Base-by-base conservation (phyloP, 176 grass and related monocot species). In the Rhynchospora pubera region DNA sequence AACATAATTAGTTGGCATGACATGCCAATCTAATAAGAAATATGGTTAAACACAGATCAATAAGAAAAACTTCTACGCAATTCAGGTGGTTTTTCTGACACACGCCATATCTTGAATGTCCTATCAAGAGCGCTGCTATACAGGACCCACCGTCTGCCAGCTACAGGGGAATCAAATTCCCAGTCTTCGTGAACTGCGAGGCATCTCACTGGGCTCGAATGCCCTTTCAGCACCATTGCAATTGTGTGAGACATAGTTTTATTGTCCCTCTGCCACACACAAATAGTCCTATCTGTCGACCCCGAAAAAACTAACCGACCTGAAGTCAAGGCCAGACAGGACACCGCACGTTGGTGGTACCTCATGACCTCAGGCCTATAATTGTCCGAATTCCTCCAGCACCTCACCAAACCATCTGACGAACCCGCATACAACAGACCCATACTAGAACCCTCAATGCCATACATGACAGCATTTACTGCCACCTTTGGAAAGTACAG, bases 101-200 rank as follows among this genome's bases (percentile, higher is more conserved):
- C 60, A 5, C 83, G 64, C 89, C 91, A 94, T 46, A 94, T 83
- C 71, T 89, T 91, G 60, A 93, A 65, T 0, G 82, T 91, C 10
- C 79, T 81, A 77, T 93, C 89, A 42, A 93, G 84, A 85, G 88
- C 86, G 19, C 89, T 89, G 47, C 91, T 93, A 73, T 93, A 91
- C 77, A 93, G 79, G 32, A 91, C 80, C 69, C 88, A 85, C 15
- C 84, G 48, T 6, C 64, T 48, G n/a, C 72, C 48, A 13, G 72
- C 62, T 57, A 15, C 78, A 61, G 16, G 8, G 4, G 1, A 16
- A 28, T 50, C 61, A 4, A 53, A 76, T 24, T 79, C 90, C 7
- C 39, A 47, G 5, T 91, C 93, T 59, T 26, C 67, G 13, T 80
- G 74, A 9, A 86, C 45, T 7, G 89, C 83, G 3, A 93, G 75